A percentile compares a stretch with the other conserved stretches of the same genome.
These are phyloP conservation scores for Diaporthe citriasiana DNA, from an alignment of 2,329 filamentous ascomycete genomes.

Conservation along the genomic window DNA sequence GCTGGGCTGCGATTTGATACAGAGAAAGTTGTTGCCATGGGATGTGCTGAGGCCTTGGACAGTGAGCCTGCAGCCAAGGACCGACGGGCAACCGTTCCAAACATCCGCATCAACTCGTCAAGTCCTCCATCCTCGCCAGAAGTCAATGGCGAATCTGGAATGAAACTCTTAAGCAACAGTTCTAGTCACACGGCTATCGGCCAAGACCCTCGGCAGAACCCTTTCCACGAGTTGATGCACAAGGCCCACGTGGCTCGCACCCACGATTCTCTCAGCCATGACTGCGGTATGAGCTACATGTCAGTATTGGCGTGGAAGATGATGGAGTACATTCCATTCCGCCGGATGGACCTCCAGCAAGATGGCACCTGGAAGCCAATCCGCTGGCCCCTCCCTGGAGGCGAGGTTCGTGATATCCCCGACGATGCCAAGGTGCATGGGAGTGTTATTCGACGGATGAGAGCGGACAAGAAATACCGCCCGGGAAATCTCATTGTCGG, in stretches of 20 bases:
- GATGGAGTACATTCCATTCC: constrained; percentile 87
- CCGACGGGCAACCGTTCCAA: constrained; percentile 45
- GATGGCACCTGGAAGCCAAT: constrained; percentile 86
- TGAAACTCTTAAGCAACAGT: constrained; percentile 25
- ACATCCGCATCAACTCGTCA: constrained; percentile 53
- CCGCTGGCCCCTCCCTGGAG: constrained; percentile 82
- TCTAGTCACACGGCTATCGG: constrained; percentile 35
- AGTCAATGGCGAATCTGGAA: background rate
- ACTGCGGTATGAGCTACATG: constrained; percentile 66
- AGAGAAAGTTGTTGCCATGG: constrained; percentile 75
- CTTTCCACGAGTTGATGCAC: constrained; percentile 72
- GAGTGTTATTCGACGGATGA: constrained; percentile 81
- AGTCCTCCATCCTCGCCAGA: constrained; percentile 44
- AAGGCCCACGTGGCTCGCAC: constrained; percentile 68
- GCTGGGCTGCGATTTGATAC: constrained; percentile 80
- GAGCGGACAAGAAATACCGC: constrained; percentile 73
- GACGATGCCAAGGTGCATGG: constrained; percentile 78
- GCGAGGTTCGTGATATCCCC: constrained; percentile 84
- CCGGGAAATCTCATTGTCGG: constrained; percentile 86
- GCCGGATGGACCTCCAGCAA: constrained; percentile 80
- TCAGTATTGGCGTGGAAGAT: constrained; percentile 79
- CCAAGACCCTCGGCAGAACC: constrained; percentile 44
- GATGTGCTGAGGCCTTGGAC: constrained; percentile 66
- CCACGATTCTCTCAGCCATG: constrained; percentile 79
- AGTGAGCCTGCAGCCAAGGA: background rate